phyloP scores from a whole-genome alignment of 1,284 basidiomycete species.

The Abortiporus biennis region DNA sequence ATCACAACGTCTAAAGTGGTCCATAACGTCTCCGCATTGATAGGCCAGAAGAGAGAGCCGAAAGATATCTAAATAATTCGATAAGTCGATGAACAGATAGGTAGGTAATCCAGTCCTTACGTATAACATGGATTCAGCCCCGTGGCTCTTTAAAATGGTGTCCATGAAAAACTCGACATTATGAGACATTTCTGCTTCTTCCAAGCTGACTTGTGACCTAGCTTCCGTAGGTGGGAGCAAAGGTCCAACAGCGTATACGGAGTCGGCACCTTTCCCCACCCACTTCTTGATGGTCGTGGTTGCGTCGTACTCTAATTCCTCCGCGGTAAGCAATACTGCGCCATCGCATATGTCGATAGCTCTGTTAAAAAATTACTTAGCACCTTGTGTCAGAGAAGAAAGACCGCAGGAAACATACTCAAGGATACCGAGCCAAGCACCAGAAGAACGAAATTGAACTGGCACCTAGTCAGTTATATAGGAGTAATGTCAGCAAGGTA shows the following conservation, averaged over 20 bases:
- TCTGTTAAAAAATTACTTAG: neutral
- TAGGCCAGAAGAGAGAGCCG: conserved; percentile 9
- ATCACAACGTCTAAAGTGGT: conserved; percentile 8
- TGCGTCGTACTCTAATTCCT: conserved; percentile 15
- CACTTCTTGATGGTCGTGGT: conserved; percentile 11
- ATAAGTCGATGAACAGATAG: neutral
- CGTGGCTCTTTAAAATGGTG: conserved; percentile 10
- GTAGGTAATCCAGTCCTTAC: conserved; percentile 9
- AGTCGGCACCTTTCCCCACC: conserved; percentile 13
- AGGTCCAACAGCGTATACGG: conserved; percentile 12
- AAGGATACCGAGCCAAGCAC: too few relatives aligned
- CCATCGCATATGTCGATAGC: conserved; percentile 12
- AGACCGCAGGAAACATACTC: too few relatives aligned
- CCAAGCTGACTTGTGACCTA: conserved; percentile 1
- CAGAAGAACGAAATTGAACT: neutral
- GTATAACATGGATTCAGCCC: conserved; percentile 18
- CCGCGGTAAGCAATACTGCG: conserved; percentile 12
- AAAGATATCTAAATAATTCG: conserved; percentile 6
- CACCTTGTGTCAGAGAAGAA: too few relatives aligned
- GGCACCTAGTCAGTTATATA: too few relatives aligned
- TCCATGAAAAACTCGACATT: conserved; percentile 17
- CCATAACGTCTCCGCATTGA: conserved; percentile 7
- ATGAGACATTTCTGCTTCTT: conserved; percentile 13
- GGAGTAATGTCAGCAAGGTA: too few relatives aligned
- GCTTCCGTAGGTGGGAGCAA: conserved; percentile 8